phyloP scores from a whole-genome alignment of 2,329 filamentous ascomycete species.

The Trichoderma koningii region DNA sequence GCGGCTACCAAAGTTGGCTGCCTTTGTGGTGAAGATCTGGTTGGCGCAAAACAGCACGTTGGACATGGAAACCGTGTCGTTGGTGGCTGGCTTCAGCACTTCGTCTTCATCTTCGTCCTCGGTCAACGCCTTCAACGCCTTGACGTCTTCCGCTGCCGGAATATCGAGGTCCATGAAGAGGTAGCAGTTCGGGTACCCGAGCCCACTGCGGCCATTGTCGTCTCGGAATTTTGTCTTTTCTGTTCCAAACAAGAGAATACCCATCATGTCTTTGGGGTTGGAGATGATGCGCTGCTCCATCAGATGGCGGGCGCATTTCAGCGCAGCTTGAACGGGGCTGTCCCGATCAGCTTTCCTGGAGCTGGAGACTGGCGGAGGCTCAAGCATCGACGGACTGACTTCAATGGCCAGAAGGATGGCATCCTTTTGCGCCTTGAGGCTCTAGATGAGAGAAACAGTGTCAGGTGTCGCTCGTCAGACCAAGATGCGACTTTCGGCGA shows the following conservation, averaged over 20 bases:
- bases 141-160: slow-evolving; percentile 84
- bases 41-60: slow-evolving; percentile 94
- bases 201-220: slow-evolving; percentile 59
- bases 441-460: slow-evolving; percentile 50
- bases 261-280: slow-evolving; percentile 96
- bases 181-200: slow-evolving; percentile 88
- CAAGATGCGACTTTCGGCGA: background rate
- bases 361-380: slow-evolving; percentile 61
- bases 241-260: slow-evolving; percentile 88
- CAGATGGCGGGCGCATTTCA: slow-evolving; percentile 91
- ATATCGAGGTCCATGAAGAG: slow-evolving; percentile 85
- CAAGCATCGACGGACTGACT: slow-evolving; percentile 84
- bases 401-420: slow-evolving; percentile 97
- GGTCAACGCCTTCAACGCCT: slow-evolving; percentile 71
- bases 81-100: slow-evolving; percentile 67
- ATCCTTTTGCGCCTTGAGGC: slow-evolving; percentile 91
- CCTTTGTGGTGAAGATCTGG: slow-evolving; percentile 92
- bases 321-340: slow-evolving; percentile 76
- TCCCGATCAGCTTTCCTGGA: slow-evolving; percentile 78
- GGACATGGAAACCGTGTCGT: slow-evolving; percentile 74
- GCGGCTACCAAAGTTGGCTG: slow-evolving; percentile 89
- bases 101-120: slow-evolving; percentile 73
- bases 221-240: slow-evolving; percentile 78
- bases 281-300: slow-evolving; percentile 99
- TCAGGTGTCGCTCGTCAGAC: background rate